Evolutionary conservation across 768 basidiomycete genomes (phyloP).

Genomic region (Kwoniella mangroviensis): DNA sequence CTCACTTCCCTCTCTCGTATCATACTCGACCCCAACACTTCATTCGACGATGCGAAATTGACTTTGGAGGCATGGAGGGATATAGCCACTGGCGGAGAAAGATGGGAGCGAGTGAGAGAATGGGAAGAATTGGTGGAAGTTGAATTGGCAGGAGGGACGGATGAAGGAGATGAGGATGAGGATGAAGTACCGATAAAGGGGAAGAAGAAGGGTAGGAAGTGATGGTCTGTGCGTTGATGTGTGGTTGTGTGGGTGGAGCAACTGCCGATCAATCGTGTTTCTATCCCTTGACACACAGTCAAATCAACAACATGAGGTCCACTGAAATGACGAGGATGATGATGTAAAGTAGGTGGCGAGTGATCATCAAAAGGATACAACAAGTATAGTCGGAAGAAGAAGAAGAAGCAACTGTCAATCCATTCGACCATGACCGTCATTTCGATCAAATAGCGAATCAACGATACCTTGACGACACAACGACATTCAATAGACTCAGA

Average conservation of each 20-base stretch:
- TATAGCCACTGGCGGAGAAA: conserved; percentile 34
- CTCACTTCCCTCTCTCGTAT: conserved; percentile 26
- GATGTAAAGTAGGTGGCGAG: background rate
- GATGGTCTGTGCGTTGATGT: conserved; percentile 8
- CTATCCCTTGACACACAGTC: background rate
- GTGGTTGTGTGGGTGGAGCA: conserved; percentile 15
- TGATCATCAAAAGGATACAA: background rate
- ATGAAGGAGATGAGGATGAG: conserved; percentile 31
- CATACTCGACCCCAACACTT: conserved; percentile 31
- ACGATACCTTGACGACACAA: background rate
- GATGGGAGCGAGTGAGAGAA: conserved; percentile 36
- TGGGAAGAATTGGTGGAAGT: conserved; percentile 49
- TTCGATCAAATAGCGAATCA: background rate
- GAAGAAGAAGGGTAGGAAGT: conserved; percentile 32
- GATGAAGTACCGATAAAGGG: conserved; percentile 21
- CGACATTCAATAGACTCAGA: background rate
- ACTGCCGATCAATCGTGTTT: conserved; percentile 8
- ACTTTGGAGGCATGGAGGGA: conserved; percentile 46
- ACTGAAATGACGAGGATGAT: background rate
- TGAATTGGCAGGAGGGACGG: conserved; percentile 31
- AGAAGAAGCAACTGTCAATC: background rate
- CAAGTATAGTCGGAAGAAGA: background rate
- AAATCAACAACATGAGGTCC: background rate
- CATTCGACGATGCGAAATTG: conserved; percentile 45
- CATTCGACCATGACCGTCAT: background rate